Conservation (phyloP, 2,329 filamentous ascomycete species). For the Parastagonospora avenae region DNA sequence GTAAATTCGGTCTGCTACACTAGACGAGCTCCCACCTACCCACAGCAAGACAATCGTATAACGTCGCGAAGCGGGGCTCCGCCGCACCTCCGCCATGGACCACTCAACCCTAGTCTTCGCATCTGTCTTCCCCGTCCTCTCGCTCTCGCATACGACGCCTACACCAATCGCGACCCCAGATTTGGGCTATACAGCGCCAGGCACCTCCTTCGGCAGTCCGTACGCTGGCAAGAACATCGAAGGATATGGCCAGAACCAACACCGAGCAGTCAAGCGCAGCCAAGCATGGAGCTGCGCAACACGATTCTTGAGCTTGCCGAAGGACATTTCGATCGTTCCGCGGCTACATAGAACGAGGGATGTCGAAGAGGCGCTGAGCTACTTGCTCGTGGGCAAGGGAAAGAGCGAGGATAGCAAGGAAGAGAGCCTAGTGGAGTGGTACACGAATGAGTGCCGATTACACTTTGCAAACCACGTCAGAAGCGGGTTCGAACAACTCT, state of each 20-base stretch:
- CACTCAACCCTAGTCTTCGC: conserved; percentile 47
- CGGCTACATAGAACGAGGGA: conserved; percentile 30
- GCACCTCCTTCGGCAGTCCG: conserved; percentile 48
- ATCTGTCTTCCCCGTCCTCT: conserved; percentile 52
- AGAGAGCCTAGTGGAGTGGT: conserved; percentile 51
- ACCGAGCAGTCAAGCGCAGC: conserved; percentile 43
- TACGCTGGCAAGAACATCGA: conserved; percentile 29
- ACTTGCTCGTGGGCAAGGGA: conserved; percentile 43
- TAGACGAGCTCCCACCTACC: not conserved
- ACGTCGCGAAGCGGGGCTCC: conserved; percentile 23
- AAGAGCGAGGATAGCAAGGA: conserved; percentile 34
- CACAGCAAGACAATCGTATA: conserved; percentile 5
- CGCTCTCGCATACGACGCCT: conserved; percentile 49
- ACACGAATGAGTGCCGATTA: conserved; percentile 49
- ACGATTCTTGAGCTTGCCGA: conserved; percentile 47
- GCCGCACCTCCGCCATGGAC: conserved; percentile 37
- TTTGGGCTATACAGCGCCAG: conserved; percentile 48
- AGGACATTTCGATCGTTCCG: conserved; percentile 25
- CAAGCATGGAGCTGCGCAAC: conserved; percentile 56
- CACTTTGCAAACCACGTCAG: conserved; percentile 48
- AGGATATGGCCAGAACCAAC: conserved; percentile 44
- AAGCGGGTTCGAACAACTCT: conserved; percentile 34
- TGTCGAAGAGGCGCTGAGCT: conserved; percentile 44
- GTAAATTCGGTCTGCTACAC: not conserved
- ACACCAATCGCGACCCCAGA: conserved; percentile 53